A percentile compares a stretch with the other conserved stretches of the same genome.
Conservation (phyloP, 1,284 basidiomycete species). For the Schizophyllum commune region DNA sequence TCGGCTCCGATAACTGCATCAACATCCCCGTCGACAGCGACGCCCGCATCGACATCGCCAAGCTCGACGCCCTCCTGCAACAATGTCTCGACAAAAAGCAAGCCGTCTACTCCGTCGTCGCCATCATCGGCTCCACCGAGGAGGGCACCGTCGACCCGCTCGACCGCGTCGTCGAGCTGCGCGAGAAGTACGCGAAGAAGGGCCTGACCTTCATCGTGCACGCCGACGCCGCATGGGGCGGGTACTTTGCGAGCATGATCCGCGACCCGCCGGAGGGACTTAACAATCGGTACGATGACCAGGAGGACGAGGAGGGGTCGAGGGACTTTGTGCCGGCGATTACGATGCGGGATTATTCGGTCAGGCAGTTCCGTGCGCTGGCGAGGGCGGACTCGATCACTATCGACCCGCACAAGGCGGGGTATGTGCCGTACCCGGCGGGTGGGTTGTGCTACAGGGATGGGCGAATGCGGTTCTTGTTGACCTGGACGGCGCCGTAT, state of each 20-base stretch:
- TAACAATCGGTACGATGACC: background rate
- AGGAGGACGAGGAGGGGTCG: conserved; percentile 2
- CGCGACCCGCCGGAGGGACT: conserved; percentile 6
- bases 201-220: conserved; percentile 10
- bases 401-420: conserved; percentile 39
- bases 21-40: conserved; percentile 27
- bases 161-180: conserved; percentile 27
- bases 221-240: conserved; percentile 30
- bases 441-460: conserved; percentile 36
- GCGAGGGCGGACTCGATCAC: conserved; percentile 31
- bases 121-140: conserved; percentile 37
- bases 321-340: conserved; percentile 19
- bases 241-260: conserved; percentile 34
- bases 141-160: conserved; percentile 38
- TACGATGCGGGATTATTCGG: conserved; percentile 18
- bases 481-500: conserved; percentile 35
- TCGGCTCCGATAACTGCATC: conserved; percentile 32
- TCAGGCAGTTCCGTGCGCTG: conserved; percentile 19
- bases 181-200: conserved; percentile 14
- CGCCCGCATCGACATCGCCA: conserved; percentile 28
- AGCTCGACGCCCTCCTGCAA: conserved; percentile 23
- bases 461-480: conserved; percentile 28
- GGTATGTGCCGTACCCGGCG: conserved; percentile 38
- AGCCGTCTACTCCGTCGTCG: conserved; percentile 37
- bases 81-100: conserved; percentile 21